Percentiles rank a stretch among this genome's conserved stretches.
phyloP scores from a whole-genome alignment of 192 early-diverging fungal genomes.

The Podila minutissima region DNA sequence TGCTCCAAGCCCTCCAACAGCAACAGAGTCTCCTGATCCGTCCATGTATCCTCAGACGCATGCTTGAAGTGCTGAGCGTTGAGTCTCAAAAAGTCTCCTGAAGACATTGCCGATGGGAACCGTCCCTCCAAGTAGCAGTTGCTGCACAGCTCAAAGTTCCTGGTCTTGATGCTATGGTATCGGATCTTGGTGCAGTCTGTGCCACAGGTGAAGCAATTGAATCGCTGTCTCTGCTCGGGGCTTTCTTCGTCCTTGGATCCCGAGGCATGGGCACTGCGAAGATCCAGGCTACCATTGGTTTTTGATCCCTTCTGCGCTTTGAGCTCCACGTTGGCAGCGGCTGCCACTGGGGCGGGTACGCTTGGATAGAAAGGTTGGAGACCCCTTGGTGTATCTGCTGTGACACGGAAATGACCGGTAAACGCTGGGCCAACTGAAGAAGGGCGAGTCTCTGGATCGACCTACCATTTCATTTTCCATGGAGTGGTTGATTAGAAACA shows the following conservation, averaged over 20 bases:
- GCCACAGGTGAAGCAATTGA: constrained; percentile 85
- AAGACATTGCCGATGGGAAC: constrained; percentile 83
- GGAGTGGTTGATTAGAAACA: neutral
- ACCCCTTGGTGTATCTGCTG: constrained; percentile 88
- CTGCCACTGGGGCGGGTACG: constrained; percentile 12
- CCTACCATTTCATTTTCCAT: constrained; percentile 53
- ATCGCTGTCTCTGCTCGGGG: constrained; percentile 57
- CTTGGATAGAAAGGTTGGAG: constrained; percentile 88
- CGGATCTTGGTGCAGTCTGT: constrained; percentile 80
- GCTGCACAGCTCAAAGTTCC: constrained; percentile 81
- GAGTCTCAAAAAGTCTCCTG: constrained; percentile 90
- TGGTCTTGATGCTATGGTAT: constrained; percentile 84
- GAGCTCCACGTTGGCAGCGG: constrained; percentile 24
- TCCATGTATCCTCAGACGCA: constrained; percentile 78
- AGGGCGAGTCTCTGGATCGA: constrained; percentile 94
- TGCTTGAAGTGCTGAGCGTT: constrained; percentile 57
- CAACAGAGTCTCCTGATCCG: constrained; percentile 84
- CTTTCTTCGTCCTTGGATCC: constrained; percentile 48
- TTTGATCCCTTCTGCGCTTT: constrained; percentile 39
- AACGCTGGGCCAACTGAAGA: constrained; percentile 92
- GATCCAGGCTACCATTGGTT: constrained; percentile 58
- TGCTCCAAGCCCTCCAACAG: constrained; percentile 94
- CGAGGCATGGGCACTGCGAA: constrained; percentile 61
- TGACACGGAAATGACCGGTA: constrained; percentile 97
- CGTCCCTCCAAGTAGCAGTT: constrained; percentile 94